These are phyloP conservation scores for Gossypium anomalum DNA, from an alignment of 345 rosid species.

Conservation along the genomic window DNA sequence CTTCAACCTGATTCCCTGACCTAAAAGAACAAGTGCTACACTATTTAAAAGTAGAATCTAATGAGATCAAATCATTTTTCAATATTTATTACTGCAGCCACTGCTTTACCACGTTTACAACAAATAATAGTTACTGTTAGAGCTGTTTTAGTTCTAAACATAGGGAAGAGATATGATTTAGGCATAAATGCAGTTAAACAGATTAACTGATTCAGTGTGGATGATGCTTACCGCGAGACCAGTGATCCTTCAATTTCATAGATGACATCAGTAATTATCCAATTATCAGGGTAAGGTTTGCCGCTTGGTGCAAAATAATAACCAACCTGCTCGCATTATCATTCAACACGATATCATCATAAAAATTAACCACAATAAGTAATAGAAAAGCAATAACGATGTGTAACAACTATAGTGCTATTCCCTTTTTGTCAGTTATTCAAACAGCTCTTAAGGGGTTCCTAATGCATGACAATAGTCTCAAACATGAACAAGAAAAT, in stretches of 20 bases:
- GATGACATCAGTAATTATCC: conserved; percentile 91
- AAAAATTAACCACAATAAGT: conserved; percentile 1
- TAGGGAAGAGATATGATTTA: neutral
- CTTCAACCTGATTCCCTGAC: conserved; percentile 87
- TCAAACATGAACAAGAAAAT: neutral
- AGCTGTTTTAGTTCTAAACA: neutral
- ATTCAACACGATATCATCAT: conserved; percentile 2
- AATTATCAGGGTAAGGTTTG: conserved; percentile 98
- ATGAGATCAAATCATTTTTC: conserved; percentile 5
- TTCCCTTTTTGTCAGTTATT: neutral
- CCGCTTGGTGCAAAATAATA: conserved; percentile 96
- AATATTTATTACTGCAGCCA: neutral
- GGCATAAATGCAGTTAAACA: neutral
- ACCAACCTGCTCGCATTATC: conserved; percentile 66
- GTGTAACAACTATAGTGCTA: neutral
- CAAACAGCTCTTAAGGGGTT: conserved; percentile 1
- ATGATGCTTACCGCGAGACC: conserved; percentile 51
- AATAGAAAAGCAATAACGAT: neutral
- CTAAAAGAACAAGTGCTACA: conserved; percentile 39
- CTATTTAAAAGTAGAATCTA: neutral
- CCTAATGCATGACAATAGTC: neutral
- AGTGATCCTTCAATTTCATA: conserved; percentile 90
- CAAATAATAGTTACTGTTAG: neutral
- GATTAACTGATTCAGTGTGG: neutral
- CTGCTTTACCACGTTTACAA: neutral